Evolutionary conservation across 305 asterid species (phyloP).

Genomic region (Withania somnifera): DNA sequence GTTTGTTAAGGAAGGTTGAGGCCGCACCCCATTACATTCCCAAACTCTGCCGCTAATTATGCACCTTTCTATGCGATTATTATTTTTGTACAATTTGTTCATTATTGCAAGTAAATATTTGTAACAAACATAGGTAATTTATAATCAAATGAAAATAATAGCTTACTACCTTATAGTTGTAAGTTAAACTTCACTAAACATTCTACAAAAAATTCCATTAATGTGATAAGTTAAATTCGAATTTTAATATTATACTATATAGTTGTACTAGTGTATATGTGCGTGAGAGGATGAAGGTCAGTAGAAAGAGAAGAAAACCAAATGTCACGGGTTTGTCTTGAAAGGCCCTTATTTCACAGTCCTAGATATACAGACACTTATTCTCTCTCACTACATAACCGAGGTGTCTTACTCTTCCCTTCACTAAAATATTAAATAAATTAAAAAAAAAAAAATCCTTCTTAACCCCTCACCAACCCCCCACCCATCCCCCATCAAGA

Average conservation of each 20-base stretch:
- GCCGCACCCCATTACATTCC: no score
- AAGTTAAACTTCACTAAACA: no score
- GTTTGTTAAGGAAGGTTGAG: accelerated
- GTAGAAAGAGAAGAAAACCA: background rate
- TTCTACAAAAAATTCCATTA: background rate
- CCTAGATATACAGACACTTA: constrained; percentile 15
- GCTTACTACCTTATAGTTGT: no score
- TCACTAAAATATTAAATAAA: background rate
- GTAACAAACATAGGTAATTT: no score
- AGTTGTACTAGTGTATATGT: background rate
- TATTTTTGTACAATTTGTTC: background rate
- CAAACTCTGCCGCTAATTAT: background rate
- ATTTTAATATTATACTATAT: no score
- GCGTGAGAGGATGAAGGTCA: constrained; percentile 1
- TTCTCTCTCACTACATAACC: constrained; percentile 21
- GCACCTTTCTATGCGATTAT: background rate
- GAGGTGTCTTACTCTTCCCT: constrained; percentile 5
- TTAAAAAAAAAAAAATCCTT: background rate
- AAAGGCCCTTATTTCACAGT: constrained; percentile 18
- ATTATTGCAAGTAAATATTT: background rate
- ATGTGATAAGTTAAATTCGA: background rate
- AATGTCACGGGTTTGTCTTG: constrained; percentile 42
- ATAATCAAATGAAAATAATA: no score
- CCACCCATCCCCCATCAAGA: background rate
- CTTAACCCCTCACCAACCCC: background rate